These are phyloP conservation scores for Dissoconium aciculare DNA, from an alignment of 2,329 filamentous ascomycete genomes.

Conservation along the genomic window DNA sequence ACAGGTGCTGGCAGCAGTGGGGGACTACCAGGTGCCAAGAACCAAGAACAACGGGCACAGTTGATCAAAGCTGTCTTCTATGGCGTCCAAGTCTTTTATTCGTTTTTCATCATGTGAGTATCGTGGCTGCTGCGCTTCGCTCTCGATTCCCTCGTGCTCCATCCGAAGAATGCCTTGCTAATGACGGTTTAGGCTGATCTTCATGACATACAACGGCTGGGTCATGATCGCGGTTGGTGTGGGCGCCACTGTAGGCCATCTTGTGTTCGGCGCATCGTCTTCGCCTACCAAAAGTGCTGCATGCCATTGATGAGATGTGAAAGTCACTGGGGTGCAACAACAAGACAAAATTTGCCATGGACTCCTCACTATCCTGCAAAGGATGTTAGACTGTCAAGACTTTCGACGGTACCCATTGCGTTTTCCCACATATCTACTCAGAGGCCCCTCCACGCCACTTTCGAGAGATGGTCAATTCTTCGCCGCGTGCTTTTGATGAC, in stretches of 20 bases:
- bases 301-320: slow-evolving; percentile 61
- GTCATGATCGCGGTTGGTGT: slow-evolving; percentile 85
- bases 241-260: slow-evolving; percentile 77
- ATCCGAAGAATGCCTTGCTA: no score
- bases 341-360: no score
- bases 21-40: slow-evolving; percentile 51
- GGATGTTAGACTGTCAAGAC: no score
- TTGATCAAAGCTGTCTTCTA: slow-evolving; percentile 72
- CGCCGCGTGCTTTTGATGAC: slow-evolving; percentile 81
- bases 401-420: no score
- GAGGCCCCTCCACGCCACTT: slow-evolving; percentile 66
- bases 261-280: slow-evolving; percentile 59
- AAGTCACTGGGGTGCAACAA: no score
- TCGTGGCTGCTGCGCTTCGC: neutral
- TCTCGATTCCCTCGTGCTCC: no score
- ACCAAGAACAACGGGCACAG: slow-evolving; percentile 52
- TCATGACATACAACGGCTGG: slow-evolving; percentile 99
- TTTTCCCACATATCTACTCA: no score
- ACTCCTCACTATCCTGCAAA: no score
- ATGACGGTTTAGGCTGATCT: slow-evolving; percentile 77
- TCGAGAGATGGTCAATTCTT: slow-evolving; percentile 83
- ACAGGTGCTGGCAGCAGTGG: slow-evolving; percentile 33
- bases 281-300: slow-evolving; percentile 69
- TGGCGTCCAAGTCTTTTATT: slow-evolving; percentile 91
- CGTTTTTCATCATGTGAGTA: slow-evolving; percentile 98